phyloP scores from a whole-genome alignment of 2,329 filamentous ascomycete species.

The Diaporthe ampelina region DNA sequence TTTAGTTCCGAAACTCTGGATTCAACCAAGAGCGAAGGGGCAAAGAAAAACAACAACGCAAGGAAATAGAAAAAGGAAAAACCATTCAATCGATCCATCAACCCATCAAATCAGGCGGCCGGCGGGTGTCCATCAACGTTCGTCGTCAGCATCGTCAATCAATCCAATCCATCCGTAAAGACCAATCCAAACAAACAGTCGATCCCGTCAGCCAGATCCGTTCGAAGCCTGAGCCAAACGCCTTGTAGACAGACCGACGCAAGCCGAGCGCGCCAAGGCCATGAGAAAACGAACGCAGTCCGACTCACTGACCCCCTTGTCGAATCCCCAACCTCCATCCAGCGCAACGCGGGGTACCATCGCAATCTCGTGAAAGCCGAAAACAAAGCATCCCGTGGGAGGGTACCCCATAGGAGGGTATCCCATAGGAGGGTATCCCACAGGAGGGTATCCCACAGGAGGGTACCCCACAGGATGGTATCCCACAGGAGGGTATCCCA shows the following conservation, averaged over 20 bases:
- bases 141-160: conserved; percentile 16
- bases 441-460: no score
- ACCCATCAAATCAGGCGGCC: background rate
- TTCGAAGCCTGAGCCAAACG: background rate
- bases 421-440: no score
- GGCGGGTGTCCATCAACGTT: conserved; percentile 8
- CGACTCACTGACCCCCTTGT: no score
- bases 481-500: no score
- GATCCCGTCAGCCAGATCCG: background rate
- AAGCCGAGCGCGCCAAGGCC: background rate
- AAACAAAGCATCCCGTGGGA: no score
- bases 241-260: background rate
- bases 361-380: no score
- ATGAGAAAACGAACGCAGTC: no score
- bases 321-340: no score
- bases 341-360: no score
- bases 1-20: background rate
- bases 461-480: no score
- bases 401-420: no score
- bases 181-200: background rate
- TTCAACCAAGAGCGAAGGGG: background rate
- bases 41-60: background rate
- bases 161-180: background rate
- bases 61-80: background rate
- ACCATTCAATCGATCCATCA: background rate